Evolutionary conservation across 306 rosid genomes (phyloP), one percentile per base, ranked within the genome.

Genomic region (Malus fusca): DNA sequence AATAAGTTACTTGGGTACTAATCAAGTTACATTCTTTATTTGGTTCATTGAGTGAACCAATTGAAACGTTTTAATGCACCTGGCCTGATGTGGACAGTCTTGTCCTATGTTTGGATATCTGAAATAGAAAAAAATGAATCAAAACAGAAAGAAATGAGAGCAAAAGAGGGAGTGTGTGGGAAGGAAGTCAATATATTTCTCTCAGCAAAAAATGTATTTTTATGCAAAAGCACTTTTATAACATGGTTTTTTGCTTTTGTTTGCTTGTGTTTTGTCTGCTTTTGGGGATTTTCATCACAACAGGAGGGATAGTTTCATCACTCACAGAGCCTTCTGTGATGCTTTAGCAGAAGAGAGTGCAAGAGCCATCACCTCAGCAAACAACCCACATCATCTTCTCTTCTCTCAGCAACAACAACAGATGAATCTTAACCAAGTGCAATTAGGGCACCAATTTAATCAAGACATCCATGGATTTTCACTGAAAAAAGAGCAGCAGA

Each of bases 251-350:
- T 15, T 62, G 22, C 22, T 37, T 65, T 71, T 71, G 82, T 71
- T 78, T 71, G 68, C 58, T 71, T 71, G 59, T 62, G 66, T 8
- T 75, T 75, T 66, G 78, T 78, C 68, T 71, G 21, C 8, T 80
- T 81, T 67, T 82, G 80, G 66, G 55, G 46, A 56, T 48, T 75
- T 82, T 66, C 30, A 37, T 76, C 52, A 31, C 15, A 42, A 18
- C 91, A 95, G 99, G 88, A 92, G 97, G 85, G 99, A 95, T 80
- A 92, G 98, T 83, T 96, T 96, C 90, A 90, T 90, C 84, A 92
- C 99, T 30, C 99, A 96, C 86, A 89, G 99, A 92, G 99, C 99
- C 8, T 96, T 96, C 83, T 96, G 99, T 86, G 97, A 96, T 84
- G 98, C 97, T 66, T 82, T 96, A 40, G 97, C 96, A 76, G 96